Evolutionary conservation across 1,139 yeast species (phyloP).

Genomic region (Debaryomycetaceae sp.): DNA sequence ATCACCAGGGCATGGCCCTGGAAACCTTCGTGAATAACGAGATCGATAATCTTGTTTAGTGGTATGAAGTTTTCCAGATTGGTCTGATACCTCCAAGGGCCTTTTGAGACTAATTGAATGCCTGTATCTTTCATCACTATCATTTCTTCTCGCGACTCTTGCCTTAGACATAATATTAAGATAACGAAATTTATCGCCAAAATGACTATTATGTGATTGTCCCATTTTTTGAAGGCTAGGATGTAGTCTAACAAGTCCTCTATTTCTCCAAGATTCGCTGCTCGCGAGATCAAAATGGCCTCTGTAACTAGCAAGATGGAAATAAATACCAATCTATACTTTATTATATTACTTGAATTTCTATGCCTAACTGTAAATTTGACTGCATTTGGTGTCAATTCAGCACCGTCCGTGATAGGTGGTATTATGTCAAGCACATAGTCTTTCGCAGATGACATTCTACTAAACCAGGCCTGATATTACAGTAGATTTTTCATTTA

Average conservation of each 20-base stretch:
- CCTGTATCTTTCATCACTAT: slow-evolving; percentile 39
- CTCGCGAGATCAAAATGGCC: not conserved
- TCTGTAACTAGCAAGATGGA: not conserved
- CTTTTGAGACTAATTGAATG: slow-evolving; percentile 27
- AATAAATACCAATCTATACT: slow-evolving; percentile 1
- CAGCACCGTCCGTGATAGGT: slow-evolving; percentile 7
- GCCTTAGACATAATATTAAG: slow-evolving; percentile 15
- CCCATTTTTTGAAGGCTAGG: not conserved
- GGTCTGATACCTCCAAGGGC: slow-evolving; percentile 26
- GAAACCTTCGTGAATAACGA: slow-evolving; percentile 69
- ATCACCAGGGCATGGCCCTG: slow-evolving; percentile 58
- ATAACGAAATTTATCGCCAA: slow-evolving; percentile 1
- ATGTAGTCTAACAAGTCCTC: not conserved
- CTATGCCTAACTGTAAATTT: slow-evolving; percentile 13
- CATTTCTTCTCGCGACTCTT: slow-evolving; percentile 30
- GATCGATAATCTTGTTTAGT: slow-evolving; percentile 49
- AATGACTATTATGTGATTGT: not conserved
- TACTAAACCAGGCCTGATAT: too few species aligned
- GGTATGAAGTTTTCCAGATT: slow-evolving; percentile 45
- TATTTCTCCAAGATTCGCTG: not conserved
- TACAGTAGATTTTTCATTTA: not conserved
- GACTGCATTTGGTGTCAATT: slow-evolving; percentile 10
- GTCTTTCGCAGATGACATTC: slow-evolving; percentile 33
- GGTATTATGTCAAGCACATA: slow-evolving; percentile 29
- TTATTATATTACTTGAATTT: slow-evolving; percentile 3